Evolutionary conservation across 768 basidiomycete species (phyloP), one percentile per base, ranked within the genome.

Genomic region (Dioszegia aurantiaca): DNA sequence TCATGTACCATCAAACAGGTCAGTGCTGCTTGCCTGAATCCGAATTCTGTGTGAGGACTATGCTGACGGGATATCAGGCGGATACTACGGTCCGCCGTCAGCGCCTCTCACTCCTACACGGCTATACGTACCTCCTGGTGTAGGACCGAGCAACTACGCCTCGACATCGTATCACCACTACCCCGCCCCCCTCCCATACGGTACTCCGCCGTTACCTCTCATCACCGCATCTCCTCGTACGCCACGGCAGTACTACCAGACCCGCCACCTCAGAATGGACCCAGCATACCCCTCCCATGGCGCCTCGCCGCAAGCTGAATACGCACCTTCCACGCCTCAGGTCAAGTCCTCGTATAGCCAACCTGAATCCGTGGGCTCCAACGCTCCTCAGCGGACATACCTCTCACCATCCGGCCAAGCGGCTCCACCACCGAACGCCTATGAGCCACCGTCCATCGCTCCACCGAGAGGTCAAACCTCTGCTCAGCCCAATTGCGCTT

Each of bases 251-350:
- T 19, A 37, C 21, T 37, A 40, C 37, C 9, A 36, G 12, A 10
- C 21, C 16, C 36, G 21, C 10, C 33, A 21, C 10, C 17, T 23
- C 36, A 53, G 51, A 37, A 53, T 53, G 51, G 51, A 53, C 36
- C 51, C 51, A 9, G 36, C 36, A 1, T 53, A 26, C 26, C 51
- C 51, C 26, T 39, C 51, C 17, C 36, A 40, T 19, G 51, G 51
- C 14, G 39, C 51, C 17, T 53, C 51, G 21, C 51, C 51, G 2
- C 37, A 53, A 37, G 40, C 37, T 31, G 51, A 40, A 21, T 53
- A 53, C 39, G n/a, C 36, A 4, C 36, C 51, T 23, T 27, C 51
- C 5, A 53, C 51, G 4, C 51, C 51, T 2, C 17, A 24, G 17
- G 17, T 40, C 21, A 40, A 53, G 33, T 3, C 2, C 3, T 37